Evolutionary conservation across 1,284 basidiomycete species (phyloP).

Genomic region (Xanthoconium separans): DNA sequence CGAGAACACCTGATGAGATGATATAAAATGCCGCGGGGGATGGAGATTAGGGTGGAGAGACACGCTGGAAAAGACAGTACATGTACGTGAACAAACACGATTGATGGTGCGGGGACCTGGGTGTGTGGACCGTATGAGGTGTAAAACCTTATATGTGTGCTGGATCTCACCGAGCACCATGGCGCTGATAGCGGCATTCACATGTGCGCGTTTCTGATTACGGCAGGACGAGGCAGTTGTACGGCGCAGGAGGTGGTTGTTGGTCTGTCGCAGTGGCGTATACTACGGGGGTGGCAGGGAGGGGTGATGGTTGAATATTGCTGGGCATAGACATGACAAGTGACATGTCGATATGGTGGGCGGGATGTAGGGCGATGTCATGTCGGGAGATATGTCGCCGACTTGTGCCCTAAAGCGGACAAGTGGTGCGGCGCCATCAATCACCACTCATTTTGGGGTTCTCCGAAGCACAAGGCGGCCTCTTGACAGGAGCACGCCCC

Average conservation of each 20-base stretch:
- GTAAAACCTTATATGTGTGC: constrained; percentile 34
- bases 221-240: constrained; percentile 30
- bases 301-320: constrained; percentile 7
- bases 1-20: constrained; percentile 15
- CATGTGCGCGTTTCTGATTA: constrained; percentile 36
- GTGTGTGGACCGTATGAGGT: constrained; percentile 34
- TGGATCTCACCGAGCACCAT: constrained; percentile 28
- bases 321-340: constrained; percentile 30
- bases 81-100: constrained; percentile 38
- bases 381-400: constrained; percentile 29
- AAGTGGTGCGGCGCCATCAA: constrained; percentile 27
- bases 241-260: constrained; percentile 26
- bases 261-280: constrained; percentile 22
- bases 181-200: constrained; percentile 35
- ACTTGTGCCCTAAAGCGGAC: constrained; percentile 25
- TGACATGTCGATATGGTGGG: constrained; percentile 29
- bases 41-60: constrained; percentile 35
- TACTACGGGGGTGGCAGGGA: constrained; percentile 14
- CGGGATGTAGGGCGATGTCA: constrained; percentile 23
- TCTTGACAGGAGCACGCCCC: constrained; percentile 11
- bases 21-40: constrained; percentile 30
- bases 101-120: constrained; percentile 34
- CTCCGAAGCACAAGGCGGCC: constrained; percentile 18
- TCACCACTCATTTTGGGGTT: constrained; percentile 29
- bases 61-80: constrained; percentile 30